Percentiles rank a stretch among this genome's conserved stretches.
phyloP scores from a whole-genome alignment of 139 green algal species.

The Trebouxia sp. region DNA sequence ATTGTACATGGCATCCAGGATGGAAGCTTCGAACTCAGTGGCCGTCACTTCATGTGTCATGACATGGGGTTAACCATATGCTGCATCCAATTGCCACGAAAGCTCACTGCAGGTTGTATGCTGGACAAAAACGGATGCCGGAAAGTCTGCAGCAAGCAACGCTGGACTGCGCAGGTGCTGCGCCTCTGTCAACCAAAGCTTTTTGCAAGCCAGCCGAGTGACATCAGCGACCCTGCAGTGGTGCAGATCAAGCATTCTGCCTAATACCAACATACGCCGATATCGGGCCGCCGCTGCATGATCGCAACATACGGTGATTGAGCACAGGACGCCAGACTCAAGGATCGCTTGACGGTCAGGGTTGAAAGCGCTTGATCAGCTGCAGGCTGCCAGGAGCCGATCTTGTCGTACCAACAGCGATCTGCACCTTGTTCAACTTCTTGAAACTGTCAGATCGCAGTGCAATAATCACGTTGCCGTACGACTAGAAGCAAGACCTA shows the following conservation, averaged over 20 bases:
- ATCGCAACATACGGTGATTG: not conserved
- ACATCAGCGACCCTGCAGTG: not conserved
- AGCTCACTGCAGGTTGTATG: slow-evolving; percentile 1
- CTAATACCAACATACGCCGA: not conserved
- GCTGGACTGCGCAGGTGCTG: slow-evolving; percentile 4
- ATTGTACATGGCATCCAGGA: no score
- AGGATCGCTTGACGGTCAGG: slow-evolving; percentile 3
- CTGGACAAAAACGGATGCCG: no score
- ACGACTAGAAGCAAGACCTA: no score
- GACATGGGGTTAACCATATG: no score
- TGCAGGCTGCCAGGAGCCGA: slow-evolving; percentile 4
- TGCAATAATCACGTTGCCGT: not conserved
- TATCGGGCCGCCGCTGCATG: not conserved
- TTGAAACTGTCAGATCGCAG: slow-evolving; percentile 2
- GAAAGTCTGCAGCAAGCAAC: not conserved
- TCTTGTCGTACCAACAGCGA: slow-evolving; percentile 18
- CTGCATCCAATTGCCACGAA: not conserved
- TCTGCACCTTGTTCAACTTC: not conserved
- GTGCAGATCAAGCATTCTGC: slow-evolving; percentile 5
- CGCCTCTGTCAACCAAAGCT: slow-evolving; percentile 8
- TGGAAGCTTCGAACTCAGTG: no score
- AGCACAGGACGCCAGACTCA: slow-evolving; percentile 15
- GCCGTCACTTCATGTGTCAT: no score
- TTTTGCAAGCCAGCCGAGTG: not conserved
- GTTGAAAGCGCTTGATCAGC: slow-evolving; percentile 19